Evolutionary conservation across 805 yeast species (phyloP), one percentile per base, ranked within the genome.

Genomic region (Gaillardinia entomophila): DNA sequence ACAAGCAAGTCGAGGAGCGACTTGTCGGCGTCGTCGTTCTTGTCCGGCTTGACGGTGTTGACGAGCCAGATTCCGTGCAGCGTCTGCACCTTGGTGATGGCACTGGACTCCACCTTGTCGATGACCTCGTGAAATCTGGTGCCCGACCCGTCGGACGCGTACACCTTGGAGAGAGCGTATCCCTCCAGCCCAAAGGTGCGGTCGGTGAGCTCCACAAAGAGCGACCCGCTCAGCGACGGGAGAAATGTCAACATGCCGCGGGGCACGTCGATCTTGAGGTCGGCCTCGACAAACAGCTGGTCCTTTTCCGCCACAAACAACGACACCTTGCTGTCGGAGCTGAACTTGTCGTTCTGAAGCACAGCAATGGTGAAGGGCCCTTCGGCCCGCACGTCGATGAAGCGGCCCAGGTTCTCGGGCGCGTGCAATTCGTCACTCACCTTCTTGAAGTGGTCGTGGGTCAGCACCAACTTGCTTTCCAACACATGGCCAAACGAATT

Each of bases 1-100:
- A 50, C 40, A 16, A 55, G 33, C 14, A 48, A 34, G 33, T 59
- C 62, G 3, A 58, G 32, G 1, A 65, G 57, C 0, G 54, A 40
- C 12, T 37, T 35, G 8, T 32, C 38, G 14, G 26, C 34, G 12
- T 30, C 25, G 12, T 26, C 8, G 16, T 30, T 35, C 6, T 27
- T 32, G 2, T 35, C 41, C 3, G 55, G 45, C 29, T 20, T 40
- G 12, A 52, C 51, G 35, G 55, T 22, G 44, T 72, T 73, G 7
- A 76, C 70, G 29, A 82, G 46, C 72, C 82, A 71, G 12, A 75
- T 68, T 7, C 88, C 89, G 37, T 79, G 84, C 17, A 77, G 62
- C 13, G 62, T 65, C 37, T 68, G 64, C 13, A 78, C 62, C 39
- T 68, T 70, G 13, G 71, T 50, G 16, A 68, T 59, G 28, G 63